Base-by-base conservation (phyloP, 345 rosid genomes). In the Passiflora organensis region DNA sequence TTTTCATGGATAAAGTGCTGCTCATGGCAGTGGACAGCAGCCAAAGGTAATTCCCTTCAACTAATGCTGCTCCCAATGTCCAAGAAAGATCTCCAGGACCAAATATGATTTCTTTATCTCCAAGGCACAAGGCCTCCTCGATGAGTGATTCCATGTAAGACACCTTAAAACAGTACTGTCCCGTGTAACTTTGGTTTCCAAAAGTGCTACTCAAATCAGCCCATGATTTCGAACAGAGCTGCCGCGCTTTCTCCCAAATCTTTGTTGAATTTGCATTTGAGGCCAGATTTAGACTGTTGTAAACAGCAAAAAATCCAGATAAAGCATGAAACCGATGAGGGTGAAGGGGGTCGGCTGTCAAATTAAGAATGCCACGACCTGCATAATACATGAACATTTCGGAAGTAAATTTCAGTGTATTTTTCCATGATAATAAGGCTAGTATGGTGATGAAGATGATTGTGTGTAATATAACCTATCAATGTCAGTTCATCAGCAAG, bases 31-130 rank as follows among this genome's bases (percentile, higher is more conserved):
- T 41, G 42, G 45, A 48, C 59, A 24, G 49, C 51, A 25, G 53
- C 72, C 66, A 70, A 20, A 59, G 58, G 48, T 72, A 60, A 44
- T 73, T 63, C 24, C 75, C 78, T 60, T 82, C 80, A 18, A 71
- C 59, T 53, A 84, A 65, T 37, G 81, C 72, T 54, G 91, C 87
- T 45, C 83, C 85, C 52, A 76, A 44, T 16, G 91, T 77, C 87
- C 87, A 81, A 14, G 87, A 81, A 45, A 84, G 41, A 66, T 84
- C 77, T 6, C 71, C 78, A 37, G 91, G 87, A 42, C 85, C 85
- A 25, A 84, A 75, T n/a, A 48, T 47, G 47, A 77, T 73, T 34
- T 71, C 72, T 28, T 57, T 53, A 38, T 75, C 32, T 6, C 76
- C 56, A 0, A 77, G 71, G 46, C 75, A 70, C 36, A 84, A 47